A percentile compares a stretch with the other conserved stretches of the same genome.
Evolutionary conservation across 164 flowering plant species (phyloP).

Genomic region (Tinospora cordifolia): DNA sequence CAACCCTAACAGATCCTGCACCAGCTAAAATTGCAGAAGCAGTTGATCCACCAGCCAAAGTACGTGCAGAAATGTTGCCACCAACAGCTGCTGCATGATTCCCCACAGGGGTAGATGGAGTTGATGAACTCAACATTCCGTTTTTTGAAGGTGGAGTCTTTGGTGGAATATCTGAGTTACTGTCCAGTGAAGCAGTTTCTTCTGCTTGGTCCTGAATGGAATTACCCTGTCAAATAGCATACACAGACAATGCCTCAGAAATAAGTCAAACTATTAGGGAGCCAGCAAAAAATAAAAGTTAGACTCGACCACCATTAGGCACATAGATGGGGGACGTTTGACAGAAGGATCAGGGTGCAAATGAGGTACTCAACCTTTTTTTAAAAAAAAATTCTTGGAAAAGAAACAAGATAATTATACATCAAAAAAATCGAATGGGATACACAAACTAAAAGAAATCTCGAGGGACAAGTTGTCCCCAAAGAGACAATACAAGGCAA

Average conservation of each 20-base stretch:
- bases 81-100: conserved; percentile 35
- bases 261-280: not conserved
- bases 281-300: not conserved
- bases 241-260: conserved; percentile 30
- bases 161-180: conserved; percentile 46
- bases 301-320: not conserved
- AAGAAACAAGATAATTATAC: not conserved
- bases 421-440: not conserved
- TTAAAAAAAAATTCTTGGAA: not conserved
- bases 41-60: conserved; percentile 33
- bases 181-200: conserved; percentile 63
- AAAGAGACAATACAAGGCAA: no score
- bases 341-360: not conserved
- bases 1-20: conserved; percentile 37
- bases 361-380: not conserved
- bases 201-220: conserved; percentile 53
- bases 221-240: conserved; percentile 35
- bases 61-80: conserved; percentile 30
- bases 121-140: conserved; percentile 34
- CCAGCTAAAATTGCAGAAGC: conserved; percentile 37
- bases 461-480: no score
- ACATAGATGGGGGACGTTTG: not conserved
- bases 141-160: conserved; percentile 73
- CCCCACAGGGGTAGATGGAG: conserved; percentile 46
- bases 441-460: not conserved